These are phyloP conservation scores for Anisodus tanguticus DNA, from an alignment of 257 asterid species.

Conservation along the genomic window DNA sequence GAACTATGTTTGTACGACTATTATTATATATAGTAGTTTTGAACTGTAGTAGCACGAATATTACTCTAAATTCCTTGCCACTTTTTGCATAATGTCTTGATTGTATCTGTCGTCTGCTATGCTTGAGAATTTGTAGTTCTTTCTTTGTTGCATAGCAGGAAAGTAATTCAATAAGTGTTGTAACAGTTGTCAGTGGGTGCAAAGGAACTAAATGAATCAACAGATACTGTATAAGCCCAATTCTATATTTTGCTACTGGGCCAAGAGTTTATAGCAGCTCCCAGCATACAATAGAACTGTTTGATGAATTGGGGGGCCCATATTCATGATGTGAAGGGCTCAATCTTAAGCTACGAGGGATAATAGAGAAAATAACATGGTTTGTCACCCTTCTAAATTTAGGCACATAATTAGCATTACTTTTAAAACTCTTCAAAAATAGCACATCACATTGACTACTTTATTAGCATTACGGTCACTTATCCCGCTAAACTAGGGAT, in stretches of 20 bases:
- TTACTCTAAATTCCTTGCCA: not conserved
- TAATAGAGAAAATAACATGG: no score
- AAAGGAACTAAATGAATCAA: conserved; percentile 9
- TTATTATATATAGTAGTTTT: not conserved
- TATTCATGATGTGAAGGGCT: not conserved
- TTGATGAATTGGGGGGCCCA: not conserved
- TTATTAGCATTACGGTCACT: no score
- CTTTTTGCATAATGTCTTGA: not conserved
- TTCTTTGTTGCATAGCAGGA: not conserved
- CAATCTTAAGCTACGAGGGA: not conserved
- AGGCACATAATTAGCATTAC: no score
- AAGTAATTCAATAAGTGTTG: not conserved
- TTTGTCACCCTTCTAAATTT: no score
- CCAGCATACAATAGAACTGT: not conserved
- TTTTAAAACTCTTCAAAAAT: no score
- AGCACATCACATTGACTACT: no score
- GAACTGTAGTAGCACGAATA: not conserved
- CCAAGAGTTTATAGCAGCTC: not conserved
- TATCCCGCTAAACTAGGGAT: no score
- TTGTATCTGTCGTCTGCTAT: not conserved
- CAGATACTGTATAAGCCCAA: not conserved
- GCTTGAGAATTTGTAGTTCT: not conserved
- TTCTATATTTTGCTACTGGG: not conserved
- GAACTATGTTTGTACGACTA: not conserved
- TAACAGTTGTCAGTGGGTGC: not conserved